Base-by-base conservation (phyloP, 208 protist genomes). In the Leishmania martiniquensis region DNA sequence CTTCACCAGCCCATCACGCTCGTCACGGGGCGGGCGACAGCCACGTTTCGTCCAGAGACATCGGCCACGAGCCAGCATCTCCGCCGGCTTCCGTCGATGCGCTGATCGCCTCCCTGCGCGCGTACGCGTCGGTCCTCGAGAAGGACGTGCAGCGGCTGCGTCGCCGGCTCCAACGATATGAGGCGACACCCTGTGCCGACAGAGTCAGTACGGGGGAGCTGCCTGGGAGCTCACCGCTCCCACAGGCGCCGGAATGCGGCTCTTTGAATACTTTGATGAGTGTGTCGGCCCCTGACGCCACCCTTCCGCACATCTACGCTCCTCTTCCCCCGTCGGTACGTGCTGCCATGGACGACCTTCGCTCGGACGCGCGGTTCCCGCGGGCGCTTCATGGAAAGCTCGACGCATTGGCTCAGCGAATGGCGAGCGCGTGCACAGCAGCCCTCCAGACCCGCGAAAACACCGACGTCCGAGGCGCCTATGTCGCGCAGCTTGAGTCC, bases 401-500 rank as follows among this genome's bases (percentile, higher is more conserved):
- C 34, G 49, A 72, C 34, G n/a, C 15, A 25, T 15, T 72, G 32
- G 13, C 49, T 5, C 47, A 37, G 12, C 44, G 49, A 9, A 7
- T 72, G 32, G 17, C 45, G 17, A 20, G 13, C 34, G 15, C 22
- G 17, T 69, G 42, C 65, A 69, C 65, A 32, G 39, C 65, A 12
- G 63, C 42, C 44, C 13, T 49, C 29, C 42, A 29, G 42, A 42
- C 20, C 2, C 42, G n/a, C 34, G 68, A 80, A 62, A 59, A 45
- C 22, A 75, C 76, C 12, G 60, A 77, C 17, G 57, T 75, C 42
- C 65, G 80, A 22, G 75, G 85, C 37, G 67, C 81, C 32, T 73
- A 85, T 49, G 32, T 88, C 12, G 29, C 66, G 34, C 75, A 72
- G 69, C 73, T 91, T 42, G 69, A 81, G 34, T n/a, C 75, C 44